Evolutionary conservation across 2,329 filamentous ascomycete species (phyloP).

Genomic region (Hawksworthiomyces lignivorus): DNA sequence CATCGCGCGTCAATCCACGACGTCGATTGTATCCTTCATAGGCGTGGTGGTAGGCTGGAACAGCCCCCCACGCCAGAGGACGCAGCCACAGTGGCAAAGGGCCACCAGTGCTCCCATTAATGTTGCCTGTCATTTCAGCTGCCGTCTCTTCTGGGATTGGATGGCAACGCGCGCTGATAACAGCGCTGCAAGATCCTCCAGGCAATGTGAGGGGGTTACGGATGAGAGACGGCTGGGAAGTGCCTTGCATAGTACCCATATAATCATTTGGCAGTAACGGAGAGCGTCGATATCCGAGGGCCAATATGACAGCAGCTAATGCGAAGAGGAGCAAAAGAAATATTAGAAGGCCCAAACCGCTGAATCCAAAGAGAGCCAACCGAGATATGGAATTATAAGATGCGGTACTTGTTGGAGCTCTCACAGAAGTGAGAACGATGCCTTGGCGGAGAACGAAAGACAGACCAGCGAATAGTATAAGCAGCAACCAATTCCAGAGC

Average conservation of each 20-base stretch:
- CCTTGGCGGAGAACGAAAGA: slow-evolving; percentile 40
- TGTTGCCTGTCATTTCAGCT: slow-evolving; percentile 10
- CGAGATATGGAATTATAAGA: slow-evolving; percentile 18
- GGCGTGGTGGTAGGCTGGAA: slow-evolving; percentile 23
- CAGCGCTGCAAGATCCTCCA: slow-evolving; percentile 43
- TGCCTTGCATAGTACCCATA: not conserved
- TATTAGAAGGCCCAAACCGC: slow-evolving; percentile 33
- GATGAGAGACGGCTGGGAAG: not conserved
- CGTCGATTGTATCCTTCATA: slow-evolving; percentile 20
- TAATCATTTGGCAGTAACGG: slow-evolving; percentile 21
- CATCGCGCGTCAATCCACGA: slow-evolving; percentile 3
- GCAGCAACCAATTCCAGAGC: slow-evolving; percentile 35
- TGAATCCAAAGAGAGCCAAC: slow-evolving; percentile 32
- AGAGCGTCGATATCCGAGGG: slow-evolving; percentile 33
- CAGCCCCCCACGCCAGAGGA: slow-evolving; percentile 38
- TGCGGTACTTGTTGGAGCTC: slow-evolving; percentile 8
- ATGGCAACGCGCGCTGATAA: slow-evolving; percentile 43
- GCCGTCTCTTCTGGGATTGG: slow-evolving; percentile 21
- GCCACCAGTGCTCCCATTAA: slow-evolving; percentile 12
- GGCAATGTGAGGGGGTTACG: slow-evolving; percentile 41
- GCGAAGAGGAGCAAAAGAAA: slow-evolving; percentile 32
- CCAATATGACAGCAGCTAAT: slow-evolving; percentile 27
- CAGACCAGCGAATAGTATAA: slow-evolving; percentile 34
- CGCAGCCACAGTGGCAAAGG: slow-evolving; percentile 25
- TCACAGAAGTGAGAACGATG: slow-evolving; percentile 24